Evolutionary conservation across 768 basidiomycete species (phyloP).

Genomic region (Xanthoconium purpureum): DNA sequence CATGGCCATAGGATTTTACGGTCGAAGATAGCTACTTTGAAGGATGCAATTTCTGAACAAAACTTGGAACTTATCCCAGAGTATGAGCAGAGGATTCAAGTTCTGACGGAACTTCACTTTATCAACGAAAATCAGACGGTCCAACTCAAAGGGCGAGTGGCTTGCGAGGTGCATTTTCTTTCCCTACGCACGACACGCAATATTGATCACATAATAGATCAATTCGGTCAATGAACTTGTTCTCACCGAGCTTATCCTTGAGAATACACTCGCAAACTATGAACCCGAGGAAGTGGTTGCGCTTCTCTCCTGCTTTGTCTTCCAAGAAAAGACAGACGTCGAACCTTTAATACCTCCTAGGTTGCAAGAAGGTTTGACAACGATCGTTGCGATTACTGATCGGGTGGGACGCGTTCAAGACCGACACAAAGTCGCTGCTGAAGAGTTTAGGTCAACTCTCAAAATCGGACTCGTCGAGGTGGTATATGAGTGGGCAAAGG

Average conservation of each 20-base stretch:
- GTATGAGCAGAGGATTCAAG: slow-evolving; percentile 91
- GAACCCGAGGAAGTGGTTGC: slow-evolving; percentile 97
- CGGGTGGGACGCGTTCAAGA: slow-evolving; percentile 80
- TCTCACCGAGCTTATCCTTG: slow-evolving; percentile 93
- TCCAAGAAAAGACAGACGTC: slow-evolving; percentile 95
- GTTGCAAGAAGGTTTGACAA: slow-evolving; percentile 75
- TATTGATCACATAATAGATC: slow-evolving; percentile 53
- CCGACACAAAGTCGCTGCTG: slow-evolving; percentile 69
- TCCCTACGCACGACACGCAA: not conserved
- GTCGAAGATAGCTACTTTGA: slow-evolving; percentile 72
- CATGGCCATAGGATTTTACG: slow-evolving; percentile 77
- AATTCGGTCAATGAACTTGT: slow-evolving; percentile 98
- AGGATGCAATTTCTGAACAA: slow-evolving; percentile 88
- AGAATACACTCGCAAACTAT: slow-evolving; percentile 87
- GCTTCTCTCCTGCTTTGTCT: slow-evolving; percentile 92
- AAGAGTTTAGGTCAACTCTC: slow-evolving; percentile 73
- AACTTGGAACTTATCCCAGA: slow-evolving; percentile 96
- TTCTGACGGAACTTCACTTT: slow-evolving; percentile 87
- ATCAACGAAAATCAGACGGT: slow-evolving; percentile 96
- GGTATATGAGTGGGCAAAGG: slow-evolving; percentile 98
- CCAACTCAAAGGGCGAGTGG: slow-evolving; percentile 92
- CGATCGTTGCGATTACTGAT: slow-evolving; percentile 75
- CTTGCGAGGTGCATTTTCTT: slow-evolving; percentile 74
- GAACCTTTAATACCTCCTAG: slow-evolving; percentile 80
- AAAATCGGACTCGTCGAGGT: slow-evolving; percentile 94